These are phyloP conservation scores for Austroboletus niveus DNA, from an alignment of 1,284 basidiomycete genomes.

Conservation along the genomic window DNA sequence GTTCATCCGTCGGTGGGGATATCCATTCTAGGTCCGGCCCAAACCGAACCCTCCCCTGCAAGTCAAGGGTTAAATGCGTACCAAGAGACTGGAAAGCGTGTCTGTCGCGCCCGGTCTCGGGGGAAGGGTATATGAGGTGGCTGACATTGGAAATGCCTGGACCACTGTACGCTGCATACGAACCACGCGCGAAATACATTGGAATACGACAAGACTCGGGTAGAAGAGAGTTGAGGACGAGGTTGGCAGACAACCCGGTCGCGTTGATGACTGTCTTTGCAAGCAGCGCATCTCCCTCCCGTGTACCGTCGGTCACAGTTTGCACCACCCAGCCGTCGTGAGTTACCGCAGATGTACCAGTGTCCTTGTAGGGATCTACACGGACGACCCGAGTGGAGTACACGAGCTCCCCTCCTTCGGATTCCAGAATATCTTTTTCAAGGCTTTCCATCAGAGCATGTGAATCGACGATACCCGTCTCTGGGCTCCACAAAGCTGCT, in stretches of 20 bases:
- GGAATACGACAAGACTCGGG: conserved; percentile 54
- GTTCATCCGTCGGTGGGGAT: conserved; percentile 44
- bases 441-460: conserved; percentile 80
- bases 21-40: conserved; percentile 95
- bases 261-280: conserved; percentile 86
- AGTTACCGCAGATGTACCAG: conserved; percentile 23
- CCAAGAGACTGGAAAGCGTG: conserved; percentile 80
- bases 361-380: conserved; percentile 61
- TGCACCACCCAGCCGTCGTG: conserved; percentile 74
- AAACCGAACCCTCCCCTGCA: conserved; percentile 87
- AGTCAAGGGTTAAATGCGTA: conserved; percentile 87
- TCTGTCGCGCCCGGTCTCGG: conserved; percentile 53
- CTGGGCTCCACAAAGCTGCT: conserved; percentile 77
- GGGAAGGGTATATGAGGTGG: conserved; percentile 88
- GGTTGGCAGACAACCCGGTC: conserved; percentile 76
- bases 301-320: conserved; percentile 47
- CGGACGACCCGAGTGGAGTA: conserved; percentile 87
- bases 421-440: conserved; percentile 74
- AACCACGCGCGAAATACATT: conserved; percentile 78
- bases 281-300: conserved; percentile 71
- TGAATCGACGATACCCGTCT: conserved; percentile 91
- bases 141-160: conserved; percentile 65
- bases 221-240: conserved; percentile 72
- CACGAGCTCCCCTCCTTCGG: conserved; percentile 73
- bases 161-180: conserved; percentile 86